Evolutionary conservation across 2,329 filamentous ascomycete genomes (phyloP).

Genomic region (Tolypocladium tropicale): DNA sequence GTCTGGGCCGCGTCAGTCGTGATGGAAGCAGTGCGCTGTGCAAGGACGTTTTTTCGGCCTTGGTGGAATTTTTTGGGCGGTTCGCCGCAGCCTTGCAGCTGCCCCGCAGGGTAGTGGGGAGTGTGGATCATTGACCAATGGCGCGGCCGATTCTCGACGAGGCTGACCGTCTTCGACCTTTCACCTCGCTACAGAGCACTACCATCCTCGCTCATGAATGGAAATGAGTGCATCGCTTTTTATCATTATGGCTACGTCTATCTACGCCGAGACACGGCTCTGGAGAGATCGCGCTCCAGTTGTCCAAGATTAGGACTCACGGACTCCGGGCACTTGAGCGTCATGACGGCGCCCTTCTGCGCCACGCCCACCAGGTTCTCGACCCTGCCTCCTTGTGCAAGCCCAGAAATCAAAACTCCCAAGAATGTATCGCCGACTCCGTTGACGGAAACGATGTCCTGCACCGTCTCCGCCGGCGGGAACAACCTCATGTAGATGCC

Average conservation of each 20-base stretch:
- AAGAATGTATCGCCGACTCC: constrained; percentile 91
- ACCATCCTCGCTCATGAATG: background rate
- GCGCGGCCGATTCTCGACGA: background rate
- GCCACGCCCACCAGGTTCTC: constrained; percentile 65
- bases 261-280: constrained; percentile 8
- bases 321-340: constrained; percentile 62
- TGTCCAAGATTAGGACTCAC: constrained; percentile 51
- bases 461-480: constrained; percentile 54
- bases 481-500: constrained; percentile 76
- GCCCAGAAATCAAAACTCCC: constrained; percentile 70
- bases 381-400: constrained; percentile 49
- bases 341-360: constrained; percentile 71
- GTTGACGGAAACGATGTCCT: constrained; percentile 79
- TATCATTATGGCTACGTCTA: background rate
- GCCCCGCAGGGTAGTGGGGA: background rate
- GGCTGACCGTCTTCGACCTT: background rate
- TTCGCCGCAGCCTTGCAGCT: constrained; percentile 18
- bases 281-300: constrained; percentile 29
- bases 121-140: background rate
- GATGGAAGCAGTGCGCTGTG: background rate
- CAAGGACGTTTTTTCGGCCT: too few relatives aligned
- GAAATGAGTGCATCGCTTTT: background rate
- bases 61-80: constrained; percentile 11
- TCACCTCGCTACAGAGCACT: background rate
- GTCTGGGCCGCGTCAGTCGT: constrained; percentile 2